Percentiles rank a stretch among this genome's conserved stretches.
phyloP scores from a whole-genome alignment of 2,329 filamentous ascomycete genomes.

The Dothideomycetes sp. region DNA sequence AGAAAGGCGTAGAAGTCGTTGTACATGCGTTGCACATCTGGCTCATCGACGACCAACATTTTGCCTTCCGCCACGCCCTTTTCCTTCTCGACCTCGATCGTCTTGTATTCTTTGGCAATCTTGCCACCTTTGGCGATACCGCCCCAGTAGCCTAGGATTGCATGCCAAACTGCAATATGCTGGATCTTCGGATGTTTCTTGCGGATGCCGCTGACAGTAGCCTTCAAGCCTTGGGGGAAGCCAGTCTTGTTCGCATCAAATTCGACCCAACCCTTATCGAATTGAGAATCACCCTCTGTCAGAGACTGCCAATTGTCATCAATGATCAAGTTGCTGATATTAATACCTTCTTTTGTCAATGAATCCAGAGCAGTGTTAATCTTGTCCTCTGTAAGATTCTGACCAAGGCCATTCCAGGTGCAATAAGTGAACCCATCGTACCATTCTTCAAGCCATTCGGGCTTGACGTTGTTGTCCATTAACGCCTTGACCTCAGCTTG shows the following conservation, averaged over 20 bases:
- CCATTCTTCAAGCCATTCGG: constrained; percentile 72
- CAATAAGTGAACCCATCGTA: constrained; percentile 90
- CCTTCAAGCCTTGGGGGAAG: constrained; percentile 71
- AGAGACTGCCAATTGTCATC: constrained; percentile 95
- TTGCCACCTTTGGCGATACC: constrained; percentile 66
- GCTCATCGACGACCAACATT: constrained; percentile 62
- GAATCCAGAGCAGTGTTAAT: constrained; percentile 64
- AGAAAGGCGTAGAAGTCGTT: constrained; percentile 87
- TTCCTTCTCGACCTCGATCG: constrained; percentile 45
- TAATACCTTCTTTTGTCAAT: constrained; percentile 60
- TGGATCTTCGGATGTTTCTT: constrained; percentile 57
- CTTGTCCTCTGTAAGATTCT: constrained; percentile 69
- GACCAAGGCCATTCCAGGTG: constrained; percentile 91
- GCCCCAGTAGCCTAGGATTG: constrained; percentile 81
- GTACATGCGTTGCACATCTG: constrained; percentile 69
- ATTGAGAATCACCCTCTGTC: constrained; percentile 43
- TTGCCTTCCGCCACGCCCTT: constrained; percentile 49
- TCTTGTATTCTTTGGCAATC: constrained; percentile 70
- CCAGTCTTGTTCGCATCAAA: constrained; percentile 75
- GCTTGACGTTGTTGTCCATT: constrained; percentile 37
- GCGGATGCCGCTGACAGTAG: constrained; percentile 59
- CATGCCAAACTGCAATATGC: constrained; percentile 91
- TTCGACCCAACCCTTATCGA: constrained; percentile 53
- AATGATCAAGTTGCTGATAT: constrained; percentile 77
- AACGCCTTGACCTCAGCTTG: constrained; percentile 35